phyloP scores from a whole-genome alignment of 225 moss, liverwort and hornwort species.

The Pleurozium schreberi region DNA sequence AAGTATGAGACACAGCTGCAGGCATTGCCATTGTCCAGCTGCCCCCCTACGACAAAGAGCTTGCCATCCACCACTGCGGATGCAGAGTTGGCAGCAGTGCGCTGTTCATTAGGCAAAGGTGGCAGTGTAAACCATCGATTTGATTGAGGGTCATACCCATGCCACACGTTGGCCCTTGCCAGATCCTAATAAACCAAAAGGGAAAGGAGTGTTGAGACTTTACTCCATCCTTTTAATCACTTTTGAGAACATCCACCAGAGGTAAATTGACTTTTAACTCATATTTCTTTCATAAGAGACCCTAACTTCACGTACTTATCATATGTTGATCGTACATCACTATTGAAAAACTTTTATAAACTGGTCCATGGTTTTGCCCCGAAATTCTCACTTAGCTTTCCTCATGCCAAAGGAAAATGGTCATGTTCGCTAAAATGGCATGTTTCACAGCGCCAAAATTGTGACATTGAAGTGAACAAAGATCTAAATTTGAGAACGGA shows the following conservation, averaged over 20 bases:
- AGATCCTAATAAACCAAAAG: constrained; percentile 33
- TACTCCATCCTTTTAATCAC: background rate
- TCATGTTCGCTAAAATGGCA: too few species aligned
- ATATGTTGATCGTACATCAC: background rate
- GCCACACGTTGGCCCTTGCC: constrained; percentile 87
- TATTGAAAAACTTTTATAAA: background rate
- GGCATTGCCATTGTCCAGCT: constrained; percentile 71
- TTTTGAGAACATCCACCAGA: background rate
- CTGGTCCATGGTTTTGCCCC: background rate
- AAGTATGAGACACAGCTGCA: constrained; percentile 90
- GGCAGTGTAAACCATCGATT: constrained; percentile 93
- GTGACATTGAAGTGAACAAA: background rate
- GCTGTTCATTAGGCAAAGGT: constrained; percentile 72
- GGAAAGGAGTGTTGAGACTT: constrained; percentile 7
- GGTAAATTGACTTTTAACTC: background rate
- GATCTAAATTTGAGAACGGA: background rate
- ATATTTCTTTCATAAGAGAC: background rate
- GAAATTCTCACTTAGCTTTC: background rate
- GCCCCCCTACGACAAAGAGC: constrained; percentile 88
- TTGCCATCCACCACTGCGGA: constrained; percentile 95
- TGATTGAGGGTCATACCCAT: constrained; percentile 82
- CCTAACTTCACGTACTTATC: background rate
- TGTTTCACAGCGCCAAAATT: background rate
- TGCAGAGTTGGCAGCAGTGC: constrained; percentile 77
- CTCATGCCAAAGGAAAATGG: background rate